Evolutionary conservation across 768 basidiomycete genomes (phyloP), one percentile per base, ranked within the genome.

Genomic region (Rhodotorula kratochvilovae): DNA sequence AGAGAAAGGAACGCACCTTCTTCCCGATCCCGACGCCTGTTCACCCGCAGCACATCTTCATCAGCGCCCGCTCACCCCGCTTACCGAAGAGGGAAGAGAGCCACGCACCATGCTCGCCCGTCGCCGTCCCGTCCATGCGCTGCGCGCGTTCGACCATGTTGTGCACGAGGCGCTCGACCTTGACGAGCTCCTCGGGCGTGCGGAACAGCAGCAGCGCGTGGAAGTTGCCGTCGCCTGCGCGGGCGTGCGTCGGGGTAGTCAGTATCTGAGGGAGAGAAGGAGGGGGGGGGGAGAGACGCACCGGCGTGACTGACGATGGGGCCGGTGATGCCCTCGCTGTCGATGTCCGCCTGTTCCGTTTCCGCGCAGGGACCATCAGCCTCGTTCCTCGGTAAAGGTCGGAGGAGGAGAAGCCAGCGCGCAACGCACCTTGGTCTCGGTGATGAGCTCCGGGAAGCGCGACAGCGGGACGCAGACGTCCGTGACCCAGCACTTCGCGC

Each of bases 341-440:
- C 70, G 31, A 75, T 67, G 21, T 75, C 73, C 12, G 51, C 66
- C 70, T 71, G 39, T 7, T 23, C 17, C 11, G 23, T n/a, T n/a
- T n/a, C n/a, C n/a, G n/a, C n/a, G n/a, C n/a, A n/a, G n/a, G n/a
- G n/a, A n/a, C n/a, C n/a, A n/a, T n/a, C n/a, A n/a, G n/a, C n/a
- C n/a, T n/a, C n/a, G n/a, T n/a, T n/a, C n/a, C n/a, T n/a, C n/a
- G n/a, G n/a, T n/a, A n/a, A n/a, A n/a, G n/a, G 12, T 21, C 45
- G 45, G 17, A 21, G 21, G 45, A 16, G 45, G 19, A 46, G 45
- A 12, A 21, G 21, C 29, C 13, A 33, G 60, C n/a, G n/a, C n/a
- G n/a, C n/a, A n/a, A 39, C 61, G 48, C 31, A 69, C 68, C 43
- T 68, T 63, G 21, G 91, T 93, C 80, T 92, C 90, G 61, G 85